A percentile compares a stretch with the other conserved stretches of the same genome.
Evolutionary conservation across 768 basidiomycete species (phyloP).

Genomic region (Rhodotorula paludigena): DNA sequence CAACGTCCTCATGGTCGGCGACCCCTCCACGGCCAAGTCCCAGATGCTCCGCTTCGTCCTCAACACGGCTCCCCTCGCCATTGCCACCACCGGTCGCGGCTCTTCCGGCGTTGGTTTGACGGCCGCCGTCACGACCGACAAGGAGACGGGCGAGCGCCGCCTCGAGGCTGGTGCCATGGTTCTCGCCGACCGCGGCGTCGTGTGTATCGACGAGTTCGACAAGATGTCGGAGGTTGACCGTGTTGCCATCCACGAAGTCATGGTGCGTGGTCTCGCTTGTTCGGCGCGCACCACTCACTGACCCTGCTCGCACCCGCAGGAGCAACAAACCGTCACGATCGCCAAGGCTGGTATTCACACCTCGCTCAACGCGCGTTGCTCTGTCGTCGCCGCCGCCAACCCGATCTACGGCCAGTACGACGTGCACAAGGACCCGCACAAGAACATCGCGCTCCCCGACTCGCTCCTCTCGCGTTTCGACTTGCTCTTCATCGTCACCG

Average conservation of each 20-base stretch:
- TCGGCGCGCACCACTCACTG: too few species aligned
- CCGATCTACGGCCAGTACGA: conserved; percentile 99
- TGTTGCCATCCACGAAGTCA: conserved; percentile 99
- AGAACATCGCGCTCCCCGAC: conserved; percentile 96
- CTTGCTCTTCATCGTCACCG: conserved; percentile 93
- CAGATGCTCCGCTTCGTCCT: conserved; percentile 94
- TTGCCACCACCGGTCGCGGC: conserved; percentile 95
- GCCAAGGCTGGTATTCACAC: conserved; percentile 99
- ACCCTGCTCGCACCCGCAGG: too few species aligned
- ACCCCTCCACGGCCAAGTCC: conserved; percentile 97
- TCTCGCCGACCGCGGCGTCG: conserved; percentile 94
- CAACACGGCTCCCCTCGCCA: conserved; percentile 90
- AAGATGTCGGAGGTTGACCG: conserved; percentile 99
- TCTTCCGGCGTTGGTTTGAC: conserved; percentile 99
- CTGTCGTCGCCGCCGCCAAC: conserved; percentile 95
- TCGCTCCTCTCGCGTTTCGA: conserved; percentile 98
- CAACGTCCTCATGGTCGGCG: conserved; percentile 98
- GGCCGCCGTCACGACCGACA: conserved; percentile 95
- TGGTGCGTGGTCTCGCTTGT: conserved; percentile 54
- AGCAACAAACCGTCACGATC: conserved; percentile 91
- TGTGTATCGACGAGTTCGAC: conserved; percentile 99
- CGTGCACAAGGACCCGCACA: conserved; percentile 98
- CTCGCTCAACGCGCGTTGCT: conserved; percentile 92
- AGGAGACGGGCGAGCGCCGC: conserved; percentile 89
- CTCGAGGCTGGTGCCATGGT: conserved; percentile 99